Evolutionary conservation across 192 early-diverging fungal genomes (phyloP), one percentile per base, ranked within the genome.

Genomic region (Entrophospora sp.): DNA sequence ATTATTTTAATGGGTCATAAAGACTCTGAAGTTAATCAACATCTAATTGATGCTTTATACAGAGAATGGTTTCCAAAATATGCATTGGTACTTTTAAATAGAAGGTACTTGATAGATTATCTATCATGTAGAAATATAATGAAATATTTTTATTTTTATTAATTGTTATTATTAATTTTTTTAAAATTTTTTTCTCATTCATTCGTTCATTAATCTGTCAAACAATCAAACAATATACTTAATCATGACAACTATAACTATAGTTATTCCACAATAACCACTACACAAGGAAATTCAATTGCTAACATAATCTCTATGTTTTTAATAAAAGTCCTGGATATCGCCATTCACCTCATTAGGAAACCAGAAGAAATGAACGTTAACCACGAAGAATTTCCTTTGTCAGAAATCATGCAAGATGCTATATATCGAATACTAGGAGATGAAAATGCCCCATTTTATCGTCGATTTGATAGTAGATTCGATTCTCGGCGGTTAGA

Each of bases 21-120:
- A n/a, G 37, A 5, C 31, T 35, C 20, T 2, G 62, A 64, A 18
- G 12, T 14, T 16, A 35, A 37, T 22, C 25, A 37, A 27, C 24
- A 31, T 18, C 8, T 40, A 4, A 37, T 51, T 35, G 48, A 46
- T 37, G n/a, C 31, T 43, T 36, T 64, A 13, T 25, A 55, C 5
- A 66, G 38, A 66, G 64, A 66, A 55, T 66, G 64, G 64, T 31
- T 66, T 9, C 64, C 64, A 40, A 66, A 66, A 66, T 66, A 55
- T 49, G 51, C 36, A 27, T 28, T 32, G 9, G 51, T 55, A 37
- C 10, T 66, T n/a, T 24, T 66, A 12, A 42, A 32, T 43, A 20
- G 64, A 36, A 35, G 64, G 64, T 66, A 53, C 30, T 22, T 38
- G 38, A 38, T 38, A 38, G 18, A 25, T 8, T 14, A 53, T n/a